Evolutionary conservation across 116 monocot genomes (phyloP), one percentile per base, ranked within the genome.

Genomic region (Papilionanthe hybrid): DNA sequence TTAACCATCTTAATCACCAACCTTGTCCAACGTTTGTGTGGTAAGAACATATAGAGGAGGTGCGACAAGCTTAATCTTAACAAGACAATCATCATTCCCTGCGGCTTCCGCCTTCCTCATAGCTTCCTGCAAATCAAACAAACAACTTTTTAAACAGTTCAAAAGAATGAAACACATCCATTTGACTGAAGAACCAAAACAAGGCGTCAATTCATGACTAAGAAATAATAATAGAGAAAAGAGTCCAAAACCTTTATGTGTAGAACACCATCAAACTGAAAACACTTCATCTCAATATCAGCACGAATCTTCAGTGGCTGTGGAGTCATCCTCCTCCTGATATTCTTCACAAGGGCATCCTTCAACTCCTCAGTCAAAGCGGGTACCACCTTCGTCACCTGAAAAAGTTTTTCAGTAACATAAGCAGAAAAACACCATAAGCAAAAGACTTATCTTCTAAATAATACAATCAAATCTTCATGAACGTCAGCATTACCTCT

Each of bases 21-120:
- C 94, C 99, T 99, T 99, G 83, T 99, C 99, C 80, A 99, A 90
- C 41, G 95, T 99, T 72, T 98, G 94, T 49, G 99, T 99, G 37
- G 99, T 99, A 41, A 99, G 90, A 56, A 95, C 99, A 84, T 99
- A 99, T 53, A 93, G 90, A 42, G 99, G 95, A 49, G 99, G 90
- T 48, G 99, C 99, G 78, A 99, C 99, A 18, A 95, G 80, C 69
- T 95, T 93, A 50, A 99, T 95, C 79, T 93, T 99, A 68, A 95
- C 99, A 5, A 90, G 93, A 23, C 95, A 99, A 65, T 95, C 93
- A 69, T 93, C 89, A 81, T 86, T 93, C 0, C 99, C 99, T 41
- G 76, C 81, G 47, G 95, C 91, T 80, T 99, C 95, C 17, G 95
- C 91, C 86, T 92, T 93, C 86, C 79, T 91, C 95, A 93, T 95